Evolutionary conservation across 2,329 filamentous ascomycete species (phyloP).

Genomic region (Metarhizium brunneum): DNA sequence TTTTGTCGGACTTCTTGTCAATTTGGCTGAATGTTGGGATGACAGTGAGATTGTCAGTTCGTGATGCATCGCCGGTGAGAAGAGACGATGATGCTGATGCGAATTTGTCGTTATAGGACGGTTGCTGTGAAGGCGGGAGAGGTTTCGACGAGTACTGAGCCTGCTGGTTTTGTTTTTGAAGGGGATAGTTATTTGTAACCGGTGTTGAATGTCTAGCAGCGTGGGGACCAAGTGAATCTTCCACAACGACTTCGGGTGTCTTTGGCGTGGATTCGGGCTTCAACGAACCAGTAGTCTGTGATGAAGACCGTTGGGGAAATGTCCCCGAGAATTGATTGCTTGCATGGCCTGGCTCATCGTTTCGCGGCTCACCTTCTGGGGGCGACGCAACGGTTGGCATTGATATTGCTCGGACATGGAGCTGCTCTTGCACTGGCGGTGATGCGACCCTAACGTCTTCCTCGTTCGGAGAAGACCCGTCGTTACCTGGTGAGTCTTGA

Average conservation of each 20-base stretch:
- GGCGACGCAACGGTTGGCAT: conserved; percentile 20
- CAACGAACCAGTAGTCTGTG: conserved; percentile 36
- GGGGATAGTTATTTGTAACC: background rate
- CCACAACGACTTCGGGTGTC: conserved; percentile 16
- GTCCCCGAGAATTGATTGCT: conserved; percentile 16
- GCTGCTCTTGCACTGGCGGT: conserved; percentile 19
- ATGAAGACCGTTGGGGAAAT: conserved; percentile 47
- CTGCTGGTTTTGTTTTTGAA: conserved; percentile 4
- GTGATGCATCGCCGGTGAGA: conserved; percentile 54
- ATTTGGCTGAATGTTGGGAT: conserved; percentile 64
- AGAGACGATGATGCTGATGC: conserved; percentile 46
- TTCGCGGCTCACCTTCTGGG: conserved; percentile 52
- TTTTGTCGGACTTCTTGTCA: conserved; percentile 67
- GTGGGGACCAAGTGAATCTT: conserved; percentile 30
- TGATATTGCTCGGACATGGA: conserved; percentile 25
- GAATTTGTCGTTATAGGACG: conserved; percentile 18
- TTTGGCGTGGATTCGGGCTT: conserved; percentile 10
- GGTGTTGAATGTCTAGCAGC: conserved; percentile 4
- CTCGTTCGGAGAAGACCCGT: conserved; percentile 24
- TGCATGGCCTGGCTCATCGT: conserved; percentile 22
- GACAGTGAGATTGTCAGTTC: conserved; percentile 70
- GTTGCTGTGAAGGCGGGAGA: conserved; percentile 7
- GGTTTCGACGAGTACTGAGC: conserved; percentile 8
- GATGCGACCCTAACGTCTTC: conserved; percentile 13
- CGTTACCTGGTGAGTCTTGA: conserved; percentile 36